phyloP scores from a whole-genome alignment of 345 rosid genomes.

The Citrus unshiu region DNA sequence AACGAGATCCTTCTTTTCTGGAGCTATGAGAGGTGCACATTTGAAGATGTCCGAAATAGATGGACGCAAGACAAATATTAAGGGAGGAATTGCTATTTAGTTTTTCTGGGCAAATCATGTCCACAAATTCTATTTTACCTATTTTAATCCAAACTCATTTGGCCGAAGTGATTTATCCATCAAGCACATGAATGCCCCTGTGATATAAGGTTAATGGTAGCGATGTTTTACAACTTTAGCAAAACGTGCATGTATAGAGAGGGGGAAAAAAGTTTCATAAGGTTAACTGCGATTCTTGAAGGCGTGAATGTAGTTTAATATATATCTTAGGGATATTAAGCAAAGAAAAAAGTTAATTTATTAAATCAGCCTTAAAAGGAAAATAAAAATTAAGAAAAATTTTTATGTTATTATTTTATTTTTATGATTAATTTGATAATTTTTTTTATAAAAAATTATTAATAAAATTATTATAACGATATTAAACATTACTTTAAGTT shows the following conservation, averaged over 20 bases:
- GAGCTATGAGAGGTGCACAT: conserved; percentile 13
- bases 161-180: not conserved
- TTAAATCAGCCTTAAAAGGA: too few species aligned
- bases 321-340: too few species aligned
- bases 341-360: too few species aligned
- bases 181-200: not conserved
- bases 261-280: not conserved
- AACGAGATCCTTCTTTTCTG: conserved; percentile 23
- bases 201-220: not conserved
- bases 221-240: not conserved
- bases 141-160: not conserved
- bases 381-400: too few species aligned
- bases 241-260: too few species aligned
- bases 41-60: not conserved
- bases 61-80: conserved; percentile 8
- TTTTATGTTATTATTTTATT: too few species aligned
- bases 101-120: not conserved
- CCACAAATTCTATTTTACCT: conserved; percentile 7
- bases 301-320: not conserved
- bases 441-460: too few species aligned
- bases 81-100: not conserved
- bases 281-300: not conserved
- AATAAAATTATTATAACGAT: too few species aligned
- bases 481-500: too few species aligned
- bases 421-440: too few species aligned